phyloP scores from a whole-genome alignment of 2,329 filamentous ascomycete genomes.

The Fusarium sulawesiense region DNA sequence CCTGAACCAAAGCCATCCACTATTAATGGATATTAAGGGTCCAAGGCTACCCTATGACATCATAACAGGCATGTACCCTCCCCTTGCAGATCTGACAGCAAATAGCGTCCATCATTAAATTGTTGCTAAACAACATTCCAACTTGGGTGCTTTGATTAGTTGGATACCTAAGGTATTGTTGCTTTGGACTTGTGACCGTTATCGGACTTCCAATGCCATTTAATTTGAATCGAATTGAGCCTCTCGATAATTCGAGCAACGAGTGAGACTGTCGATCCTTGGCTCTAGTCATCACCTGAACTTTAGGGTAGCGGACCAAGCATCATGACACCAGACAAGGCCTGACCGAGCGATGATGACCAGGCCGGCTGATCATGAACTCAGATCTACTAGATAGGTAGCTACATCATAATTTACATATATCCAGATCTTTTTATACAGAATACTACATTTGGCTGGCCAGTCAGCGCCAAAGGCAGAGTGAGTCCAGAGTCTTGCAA shows the following conservation, averaged over 20 bases:
- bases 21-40: not conserved
- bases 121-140: not conserved
- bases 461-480: not conserved
- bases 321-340: constrained; percentile 38
- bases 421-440: not conserved
- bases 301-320: not conserved
- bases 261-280: not conserved
- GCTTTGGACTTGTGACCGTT: not conserved
- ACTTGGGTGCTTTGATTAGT: not conserved
- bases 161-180: not conserved
- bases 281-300: not conserved
- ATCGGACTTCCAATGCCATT: not conserved
- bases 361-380: constrained; percentile 40
- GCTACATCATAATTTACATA: not conserved
- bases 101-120: not conserved
- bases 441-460: not conserved
- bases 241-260: not conserved
- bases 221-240: not conserved
- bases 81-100: not conserved
- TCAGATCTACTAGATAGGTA: not conserved
- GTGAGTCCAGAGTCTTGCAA: not conserved
- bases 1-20: not conserved
- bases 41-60: constrained; percentile 8
- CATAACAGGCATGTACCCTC: not conserved
- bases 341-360: constrained; percentile 45